Conservation (phyloP, 805 yeast genomes). For the Hanseniaspora hatyaiensis region DNA sequence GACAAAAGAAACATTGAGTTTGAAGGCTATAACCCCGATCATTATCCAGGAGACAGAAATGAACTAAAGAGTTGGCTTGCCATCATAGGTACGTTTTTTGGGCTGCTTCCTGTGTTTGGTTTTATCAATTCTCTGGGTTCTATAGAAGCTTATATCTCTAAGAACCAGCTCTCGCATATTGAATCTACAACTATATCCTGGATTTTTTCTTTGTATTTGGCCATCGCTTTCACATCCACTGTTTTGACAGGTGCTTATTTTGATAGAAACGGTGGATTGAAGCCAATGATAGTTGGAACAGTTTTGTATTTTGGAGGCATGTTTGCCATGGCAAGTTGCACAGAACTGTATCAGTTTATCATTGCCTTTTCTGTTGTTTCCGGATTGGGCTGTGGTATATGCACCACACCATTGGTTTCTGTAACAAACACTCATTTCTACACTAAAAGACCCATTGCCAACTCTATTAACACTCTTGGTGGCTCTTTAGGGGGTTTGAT, state of each 20-base stretch:
- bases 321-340: constrained; percentile 46
- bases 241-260: constrained; percentile 49
- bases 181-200: constrained; percentile 46
- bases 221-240: constrained; percentile 42
- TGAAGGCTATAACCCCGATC: constrained; percentile 9
- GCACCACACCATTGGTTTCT: constrained; percentile 51
- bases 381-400: constrained; percentile 50
- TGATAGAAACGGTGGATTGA: constrained; percentile 47
- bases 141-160: constrained; percentile 47
- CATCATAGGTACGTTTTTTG: constrained; percentile 50
- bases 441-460: constrained; percentile 46
- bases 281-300: constrained; percentile 37
- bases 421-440: constrained; percentile 58
- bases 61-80: constrained; percentile 26
- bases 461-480: constrained; percentile 41
- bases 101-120: constrained; percentile 49
- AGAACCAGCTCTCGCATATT: constrained; percentile 41
- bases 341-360: constrained; percentile 47
- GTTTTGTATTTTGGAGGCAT: constrained; percentile 40
- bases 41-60: constrained; percentile 13
- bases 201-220: constrained; percentile 54
- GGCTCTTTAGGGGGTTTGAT: constrained; percentile 48
- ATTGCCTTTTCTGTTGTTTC: constrained; percentile 44
- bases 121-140: constrained; percentile 54
- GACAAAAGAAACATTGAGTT: neutral